A percentile compares a stretch with the other conserved stretches of the same genome.
Conservation (phyloP, 2,329 filamentous ascomycete species). For the Colletotrichum sp. region DNA sequence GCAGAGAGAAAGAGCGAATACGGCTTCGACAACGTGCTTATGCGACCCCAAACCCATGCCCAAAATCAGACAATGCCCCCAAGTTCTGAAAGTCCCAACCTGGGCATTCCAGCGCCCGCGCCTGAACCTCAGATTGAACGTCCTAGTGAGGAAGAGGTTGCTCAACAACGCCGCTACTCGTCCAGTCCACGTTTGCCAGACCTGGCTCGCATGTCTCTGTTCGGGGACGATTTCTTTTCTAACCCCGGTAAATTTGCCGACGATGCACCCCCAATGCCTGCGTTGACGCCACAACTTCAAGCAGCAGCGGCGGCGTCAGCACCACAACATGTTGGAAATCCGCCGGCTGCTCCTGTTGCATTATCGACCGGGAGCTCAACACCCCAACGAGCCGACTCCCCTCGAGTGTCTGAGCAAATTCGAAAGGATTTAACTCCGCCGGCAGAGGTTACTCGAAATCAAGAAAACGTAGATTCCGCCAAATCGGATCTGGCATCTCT, state of each 20-base stretch:
- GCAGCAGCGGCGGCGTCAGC: not conserved
- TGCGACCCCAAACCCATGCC: conserved; percentile 1
- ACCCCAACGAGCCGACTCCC: not conserved
- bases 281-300: not conserved
- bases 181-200: conserved; percentile 64
- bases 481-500: not conserved
- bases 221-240: conserved; percentile 64
- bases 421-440: not conserved
- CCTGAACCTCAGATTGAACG: conserved; percentile 19
- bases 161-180: conserved; percentile 40
- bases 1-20: conserved; percentile 65
- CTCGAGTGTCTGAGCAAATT: not conserved
- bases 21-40: conserved; percentile 50
- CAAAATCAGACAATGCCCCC: not conserved
- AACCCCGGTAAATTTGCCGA: conserved; percentile 27
- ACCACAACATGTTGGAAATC: not conserved
- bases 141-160: not conserved
- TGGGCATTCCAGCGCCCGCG: not conserved
- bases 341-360: not conserved
- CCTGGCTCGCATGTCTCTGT: conserved; percentile 63
- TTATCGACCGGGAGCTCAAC: not conserved
- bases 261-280: conserved; percentile 28
- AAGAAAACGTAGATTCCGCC: not conserved
- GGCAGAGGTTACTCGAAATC: not conserved
- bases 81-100: conserved; percentile 8